Base-by-base conservation (phyloP, 495 filamentous ascomycete genomes). In the Hypoxylon lenormandii region DNA sequence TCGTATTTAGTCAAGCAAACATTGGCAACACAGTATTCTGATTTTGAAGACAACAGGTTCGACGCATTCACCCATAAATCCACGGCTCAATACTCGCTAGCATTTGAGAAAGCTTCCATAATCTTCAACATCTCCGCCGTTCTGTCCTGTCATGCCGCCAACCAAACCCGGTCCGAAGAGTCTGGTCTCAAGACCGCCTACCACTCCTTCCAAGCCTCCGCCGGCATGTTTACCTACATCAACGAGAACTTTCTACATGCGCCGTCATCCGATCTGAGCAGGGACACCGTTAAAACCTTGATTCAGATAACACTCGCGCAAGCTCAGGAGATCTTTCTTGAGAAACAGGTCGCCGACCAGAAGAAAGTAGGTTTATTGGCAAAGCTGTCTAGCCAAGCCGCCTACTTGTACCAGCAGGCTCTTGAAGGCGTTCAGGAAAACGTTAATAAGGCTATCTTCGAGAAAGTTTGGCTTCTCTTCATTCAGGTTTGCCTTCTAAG, bases 71-170 rank as follows among this genome's bases (percentile, higher is more conserved):
- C 95, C 21, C 93, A 97, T 77, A 97, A 97, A 74, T 85, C 92
- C 13, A 98, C 96, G 2, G 88, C 94, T 8, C 95, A 98, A 76
- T 97, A 96, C 80, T 97, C 94, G 28, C 86, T 98, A 28, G 95
- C 95, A 30, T 98, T 94, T 79, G 95, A 98, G 79, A 98, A 98
- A 79, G 95, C 95, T 16, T 98, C 96, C 58, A 96, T 98, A 76
- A 97, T 98, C 72, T 98, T 98, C 87, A 98, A 98, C 79, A 98
- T 98, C 74, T 96, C 95, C 18, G 96, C 95, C 63, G 94, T 98
- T 6, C 84, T 98, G 15, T 98, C 94, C 16, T 97, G 94, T 72
- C 93, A 98, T 82, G 95, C 94, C 48, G 95, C 95, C 58, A 85
- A 93, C 76, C 95, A 98, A 77, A 91, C 93, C 62, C 90, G 96